phyloP scores from a whole-genome alignment of 257 asterid genomes.

The Anisodus acutangulus region DNA sequence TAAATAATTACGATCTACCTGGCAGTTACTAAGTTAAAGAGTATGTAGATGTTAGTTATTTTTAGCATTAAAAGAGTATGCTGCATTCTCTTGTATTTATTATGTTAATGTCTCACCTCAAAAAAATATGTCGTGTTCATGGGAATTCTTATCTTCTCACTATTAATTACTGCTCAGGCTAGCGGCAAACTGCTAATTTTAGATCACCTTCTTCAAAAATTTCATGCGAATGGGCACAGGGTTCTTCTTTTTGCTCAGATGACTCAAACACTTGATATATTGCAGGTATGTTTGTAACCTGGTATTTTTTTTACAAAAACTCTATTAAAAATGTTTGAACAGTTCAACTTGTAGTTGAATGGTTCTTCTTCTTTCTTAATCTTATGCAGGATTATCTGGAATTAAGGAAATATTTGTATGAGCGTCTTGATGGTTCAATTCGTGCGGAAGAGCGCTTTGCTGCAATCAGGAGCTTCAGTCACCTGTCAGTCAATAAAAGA shows the following conservation, averaged over 20 bases:
- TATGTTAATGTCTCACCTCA: neutral
- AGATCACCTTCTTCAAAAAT: conserved; percentile 76
- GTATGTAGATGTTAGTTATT: neutral
- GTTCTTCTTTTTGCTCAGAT: conserved; percentile 92
- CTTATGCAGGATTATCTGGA: conserved; percentile 79
- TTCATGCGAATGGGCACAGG: conserved; percentile 72
- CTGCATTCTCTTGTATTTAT: neutral
- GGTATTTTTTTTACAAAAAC: neutral
- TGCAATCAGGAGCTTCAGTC: conserved; percentile 91
- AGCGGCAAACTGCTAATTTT: conserved; percentile 86
- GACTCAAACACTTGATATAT: conserved; percentile 91
- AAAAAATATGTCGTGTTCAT: neutral
- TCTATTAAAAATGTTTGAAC: conserved; percentile 17
- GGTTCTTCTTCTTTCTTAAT: conserved; percentile 23
- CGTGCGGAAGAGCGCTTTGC: conserved; percentile 98
- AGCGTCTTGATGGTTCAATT: conserved; percentile 96
- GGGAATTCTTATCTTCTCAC: neutral
- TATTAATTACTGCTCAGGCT: conserved; percentile 55
- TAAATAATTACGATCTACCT: neutral
- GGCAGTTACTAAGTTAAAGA: neutral
- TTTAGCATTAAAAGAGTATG: neutral
- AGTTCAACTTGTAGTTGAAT: conserved; percentile 2
- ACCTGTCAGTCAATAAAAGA: conserved; percentile 40
- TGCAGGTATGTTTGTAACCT: conserved; percentile 62
- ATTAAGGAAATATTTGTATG: conserved; percentile 79